These are phyloP conservation scores for Petunia secreta DNA, from an alignment of 257 asterid genomes.

Conservation along the genomic window DNA sequence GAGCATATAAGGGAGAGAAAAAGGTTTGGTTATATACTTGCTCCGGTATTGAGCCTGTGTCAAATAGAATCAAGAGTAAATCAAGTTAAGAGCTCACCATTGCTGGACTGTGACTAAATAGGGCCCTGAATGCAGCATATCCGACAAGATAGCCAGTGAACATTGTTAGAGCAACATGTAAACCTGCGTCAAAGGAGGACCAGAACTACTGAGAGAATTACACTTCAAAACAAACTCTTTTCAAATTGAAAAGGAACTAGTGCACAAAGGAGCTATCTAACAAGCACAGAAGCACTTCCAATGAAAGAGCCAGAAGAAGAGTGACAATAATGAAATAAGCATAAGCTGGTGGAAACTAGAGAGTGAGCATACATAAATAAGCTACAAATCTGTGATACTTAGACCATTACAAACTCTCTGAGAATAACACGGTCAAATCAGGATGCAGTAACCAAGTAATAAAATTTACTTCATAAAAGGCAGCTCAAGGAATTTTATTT, in stretches of 20 bases:
- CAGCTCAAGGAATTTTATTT: not conserved
- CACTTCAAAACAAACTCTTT: not conserved
- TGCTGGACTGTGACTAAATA: slow-evolving; percentile 70
- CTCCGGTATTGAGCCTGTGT: not conserved
- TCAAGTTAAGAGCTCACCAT: slow-evolving; percentile 55
- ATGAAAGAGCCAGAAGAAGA: not conserved
- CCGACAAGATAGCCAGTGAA: slow-evolving; percentile 90
- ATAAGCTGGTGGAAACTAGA: not conserved
- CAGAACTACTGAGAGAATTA: slow-evolving; percentile 23
- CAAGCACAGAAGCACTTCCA: not conserved
- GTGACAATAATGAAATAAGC: not conserved
- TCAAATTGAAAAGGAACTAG: not conserved
- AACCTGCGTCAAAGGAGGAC: slow-evolving; percentile 53
- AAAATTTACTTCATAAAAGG: not conserved
- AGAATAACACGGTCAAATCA: not conserved
- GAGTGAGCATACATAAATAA: not conserved
- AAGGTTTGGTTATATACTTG: not conserved
- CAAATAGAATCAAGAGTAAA: not conserved
- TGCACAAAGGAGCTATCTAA: not conserved
- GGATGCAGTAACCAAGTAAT: not conserved
- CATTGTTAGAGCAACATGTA: slow-evolving; percentile 82
- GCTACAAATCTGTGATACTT: not conserved
- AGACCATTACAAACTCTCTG: not conserved
- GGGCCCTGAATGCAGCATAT: slow-evolving; percentile 88
- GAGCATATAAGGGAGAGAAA: not conserved